phyloP scores from a whole-genome alignment of 768 basidiomycete species.

The Termitomyces sp. region DNA sequence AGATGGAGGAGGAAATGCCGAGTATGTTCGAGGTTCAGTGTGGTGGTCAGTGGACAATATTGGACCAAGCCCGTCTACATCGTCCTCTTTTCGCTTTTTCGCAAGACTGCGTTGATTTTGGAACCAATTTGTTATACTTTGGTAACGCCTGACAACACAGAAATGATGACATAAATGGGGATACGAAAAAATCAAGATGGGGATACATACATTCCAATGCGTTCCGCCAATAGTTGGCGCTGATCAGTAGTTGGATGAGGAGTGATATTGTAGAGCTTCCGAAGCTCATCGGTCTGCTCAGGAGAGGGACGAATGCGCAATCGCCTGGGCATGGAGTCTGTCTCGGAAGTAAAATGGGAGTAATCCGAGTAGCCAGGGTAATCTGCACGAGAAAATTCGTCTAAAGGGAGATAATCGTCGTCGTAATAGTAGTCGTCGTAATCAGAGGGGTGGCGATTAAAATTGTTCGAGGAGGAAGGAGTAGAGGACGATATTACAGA shows the following conservation, averaged over 20 bases:
- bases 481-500: slow-evolving; percentile 31
- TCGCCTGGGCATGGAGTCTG: slow-evolving; percentile 52
- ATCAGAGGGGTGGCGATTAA: slow-evolving; percentile 28
- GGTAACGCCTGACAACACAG: slow-evolving; percentile 55
- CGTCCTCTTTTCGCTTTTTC: slow-evolving; percentile 67
- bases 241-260: slow-evolving; percentile 69
- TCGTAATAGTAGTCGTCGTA: slow-evolving; percentile 43
- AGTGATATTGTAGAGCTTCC: slow-evolving; percentile 59
- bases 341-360: slow-evolving; percentile 47
- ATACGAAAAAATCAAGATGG: slow-evolving; percentile 26
- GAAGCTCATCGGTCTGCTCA: slow-evolving; percentile 68
- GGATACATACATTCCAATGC: slow-evolving; percentile 68
- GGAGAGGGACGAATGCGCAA: slow-evolving; percentile 62
- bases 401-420: slow-evolving; percentile 39
- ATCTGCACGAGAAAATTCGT: slow-evolving; percentile 35
- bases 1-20: slow-evolving; percentile 47
- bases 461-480: slow-evolving; percentile 29
- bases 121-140: slow-evolving; percentile 85
- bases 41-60: slow-evolving; percentile 29
- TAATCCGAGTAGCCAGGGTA: slow-evolving; percentile 48
- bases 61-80: slow-evolving; percentile 30
- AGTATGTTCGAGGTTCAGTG: slow-evolving; percentile 37
- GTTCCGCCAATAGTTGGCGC: slow-evolving; percentile 59
- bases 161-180: slow-evolving; percentile 24
- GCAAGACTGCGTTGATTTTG: slow-evolving; percentile 81